Conservation (phyloP, 441 rosid genomes). For the Adansonia gregorii region DNA sequence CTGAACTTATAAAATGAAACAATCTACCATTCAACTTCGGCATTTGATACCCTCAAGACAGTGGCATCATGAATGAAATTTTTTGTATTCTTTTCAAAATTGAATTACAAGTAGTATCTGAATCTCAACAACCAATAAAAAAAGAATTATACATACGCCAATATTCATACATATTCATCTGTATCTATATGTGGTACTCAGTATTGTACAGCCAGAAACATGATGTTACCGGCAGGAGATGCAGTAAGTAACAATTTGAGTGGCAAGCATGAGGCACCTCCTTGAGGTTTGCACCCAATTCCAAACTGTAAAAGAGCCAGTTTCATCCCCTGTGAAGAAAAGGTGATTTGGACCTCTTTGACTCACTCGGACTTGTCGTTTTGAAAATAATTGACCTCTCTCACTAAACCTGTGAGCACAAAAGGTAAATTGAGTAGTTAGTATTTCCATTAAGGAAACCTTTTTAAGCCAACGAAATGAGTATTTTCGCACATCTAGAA, state of each 20-base stretch:
- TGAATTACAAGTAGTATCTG: background rate
- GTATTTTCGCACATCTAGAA: background rate
- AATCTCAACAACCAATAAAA: background rate
- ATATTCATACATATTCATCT: background rate
- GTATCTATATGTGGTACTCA: no score
- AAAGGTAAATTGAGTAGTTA: background rate
- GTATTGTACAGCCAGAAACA: background rate
- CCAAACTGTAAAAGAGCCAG: constrained; percentile 42
- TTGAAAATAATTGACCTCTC: constrained; percentile 38
- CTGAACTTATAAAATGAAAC: no score
- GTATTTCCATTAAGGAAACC: background rate
- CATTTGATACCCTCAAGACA: no score
- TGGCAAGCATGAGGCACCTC: background rate
- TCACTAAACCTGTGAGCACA: constrained; percentile 28
- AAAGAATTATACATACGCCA: no score
- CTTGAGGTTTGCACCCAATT: constrained; percentile 18
- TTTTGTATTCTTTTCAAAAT: background rate
- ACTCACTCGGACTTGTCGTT: constrained; percentile 25
- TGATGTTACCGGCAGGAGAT: background rate
- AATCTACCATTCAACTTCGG: no score
- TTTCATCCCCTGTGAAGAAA: constrained; percentile 41
- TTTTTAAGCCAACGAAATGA: background rate
- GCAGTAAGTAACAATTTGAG: background rate
- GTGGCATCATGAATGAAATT: no score
- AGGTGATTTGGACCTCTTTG: constrained; percentile 40